Conservation (phyloP, 345 rosid species). For the Turnera subulata region DNA sequence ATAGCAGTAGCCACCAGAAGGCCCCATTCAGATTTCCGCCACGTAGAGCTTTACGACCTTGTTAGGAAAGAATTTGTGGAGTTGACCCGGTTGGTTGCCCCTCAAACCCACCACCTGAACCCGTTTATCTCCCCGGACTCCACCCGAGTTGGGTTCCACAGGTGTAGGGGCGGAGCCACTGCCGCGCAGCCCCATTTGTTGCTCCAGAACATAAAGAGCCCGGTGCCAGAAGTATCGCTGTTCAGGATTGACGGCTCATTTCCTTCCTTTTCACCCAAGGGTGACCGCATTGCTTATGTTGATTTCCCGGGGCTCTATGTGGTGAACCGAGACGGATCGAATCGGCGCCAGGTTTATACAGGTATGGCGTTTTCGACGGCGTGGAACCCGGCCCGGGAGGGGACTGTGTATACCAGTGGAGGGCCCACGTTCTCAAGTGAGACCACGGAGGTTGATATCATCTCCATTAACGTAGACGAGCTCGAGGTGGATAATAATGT, state of each 20-base stretch:
- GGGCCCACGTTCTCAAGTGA: slow-evolving; percentile 74
- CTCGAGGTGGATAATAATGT: slow-evolving; percentile 15
- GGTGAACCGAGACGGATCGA: slow-evolving; percentile 74
- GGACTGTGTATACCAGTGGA: slow-evolving; percentile 56
- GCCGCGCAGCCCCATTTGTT: slow-evolving; percentile 35
- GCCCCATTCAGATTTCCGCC: slow-evolving; percentile 54
- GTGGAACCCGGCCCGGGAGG: slow-evolving; percentile 72
- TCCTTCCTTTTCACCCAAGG: slow-evolving; percentile 72
- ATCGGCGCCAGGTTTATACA: slow-evolving; percentile 40
- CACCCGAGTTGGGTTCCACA: slow-evolving; percentile 70
- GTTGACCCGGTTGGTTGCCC: slow-evolving; percentile 66
- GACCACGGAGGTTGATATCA: slow-evolving; percentile 62
- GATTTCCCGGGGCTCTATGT: slow-evolving; percentile 79
- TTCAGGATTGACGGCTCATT: slow-evolving; percentile 83
- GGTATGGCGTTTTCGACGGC: slow-evolving; percentile 61
- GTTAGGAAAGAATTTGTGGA: slow-evolving; percentile 48
- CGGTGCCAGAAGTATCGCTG: slow-evolving; percentile 47
- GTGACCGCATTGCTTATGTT: slow-evolving; percentile 71
- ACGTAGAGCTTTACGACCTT: slow-evolving; percentile 68
- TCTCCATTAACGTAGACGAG: slow-evolving; percentile 53
- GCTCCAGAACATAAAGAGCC: slow-evolving; percentile 61
- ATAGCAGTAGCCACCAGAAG: slow-evolving; percentile 82
- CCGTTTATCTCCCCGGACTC: slow-evolving; percentile 86
- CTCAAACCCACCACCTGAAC: slow-evolving; percentile 66
- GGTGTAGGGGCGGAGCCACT: slow-evolving; percentile 53